phyloP scores from a whole-genome alignment of 768 basidiomycete genomes.

The Trametes gibbosa region DNA sequence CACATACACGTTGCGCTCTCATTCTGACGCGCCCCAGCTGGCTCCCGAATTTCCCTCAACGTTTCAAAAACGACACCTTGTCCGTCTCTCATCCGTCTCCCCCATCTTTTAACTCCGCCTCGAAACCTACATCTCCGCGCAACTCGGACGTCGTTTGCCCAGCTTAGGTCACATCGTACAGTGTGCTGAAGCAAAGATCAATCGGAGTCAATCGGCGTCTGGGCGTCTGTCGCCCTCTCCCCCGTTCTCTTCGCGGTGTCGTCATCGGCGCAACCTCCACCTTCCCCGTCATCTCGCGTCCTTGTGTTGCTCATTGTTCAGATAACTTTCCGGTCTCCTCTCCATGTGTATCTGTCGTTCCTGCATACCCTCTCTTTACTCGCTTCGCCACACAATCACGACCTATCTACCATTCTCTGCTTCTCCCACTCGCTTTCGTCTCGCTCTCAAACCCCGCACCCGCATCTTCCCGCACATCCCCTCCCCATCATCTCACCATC shows the following conservation, averaged over 20 bases:
- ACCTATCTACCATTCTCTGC: background rate
- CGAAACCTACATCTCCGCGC: no score
- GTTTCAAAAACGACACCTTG: background rate
- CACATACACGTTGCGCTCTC: slow-evolving; percentile 10
- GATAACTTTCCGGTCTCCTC: background rate
- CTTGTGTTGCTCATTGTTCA: background rate
- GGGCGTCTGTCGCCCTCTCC: background rate
- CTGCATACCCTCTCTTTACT: background rate
- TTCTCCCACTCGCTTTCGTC: slow-evolving; percentile 3
- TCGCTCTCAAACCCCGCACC: background rate
- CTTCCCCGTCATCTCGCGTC: background rate
- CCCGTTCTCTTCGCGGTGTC: background rate
- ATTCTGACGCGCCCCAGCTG: background rate
- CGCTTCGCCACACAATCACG: background rate
- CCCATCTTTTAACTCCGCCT: background rate
- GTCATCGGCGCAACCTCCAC: background rate
- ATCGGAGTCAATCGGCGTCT: no score
- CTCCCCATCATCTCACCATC: background rate
- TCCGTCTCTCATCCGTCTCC: background rate
- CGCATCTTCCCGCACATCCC: background rate
- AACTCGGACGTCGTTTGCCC: no score
- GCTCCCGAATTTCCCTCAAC: no score
- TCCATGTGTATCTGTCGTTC: background rate
- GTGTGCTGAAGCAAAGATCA: no score
- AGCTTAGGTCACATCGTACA: no score